These are phyloP conservation scores for Cornus florida DNA, from an alignment of 148 eudicot genomes.

Conservation along the genomic window DNA sequence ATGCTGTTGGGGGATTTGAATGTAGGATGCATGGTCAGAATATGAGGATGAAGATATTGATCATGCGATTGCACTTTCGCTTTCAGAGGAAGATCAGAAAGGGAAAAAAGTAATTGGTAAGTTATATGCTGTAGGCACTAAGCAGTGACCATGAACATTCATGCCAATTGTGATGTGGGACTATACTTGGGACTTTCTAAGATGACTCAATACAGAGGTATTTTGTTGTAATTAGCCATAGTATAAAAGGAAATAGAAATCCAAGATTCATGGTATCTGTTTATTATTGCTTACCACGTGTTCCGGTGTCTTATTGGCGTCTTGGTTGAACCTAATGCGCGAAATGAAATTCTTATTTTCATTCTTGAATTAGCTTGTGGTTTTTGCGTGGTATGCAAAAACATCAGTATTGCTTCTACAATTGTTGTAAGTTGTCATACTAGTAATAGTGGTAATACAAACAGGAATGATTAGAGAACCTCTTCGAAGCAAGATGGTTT, in stretches of 20 bases:
- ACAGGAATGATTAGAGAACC: not conserved
- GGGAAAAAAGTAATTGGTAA: slow-evolving; percentile 81
- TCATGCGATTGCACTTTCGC: slow-evolving; percentile 83
- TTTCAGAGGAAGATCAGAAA: slow-evolving; percentile 55
- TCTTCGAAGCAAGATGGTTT: not conserved
- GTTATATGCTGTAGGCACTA: slow-evolving; percentile 12
- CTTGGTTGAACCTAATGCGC: not conserved
- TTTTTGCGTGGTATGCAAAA: not conserved
- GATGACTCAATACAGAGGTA: not conserved
- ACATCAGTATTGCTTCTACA: not conserved
- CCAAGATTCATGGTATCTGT: not conserved
- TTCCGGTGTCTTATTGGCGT: too few species aligned
- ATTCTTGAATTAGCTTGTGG: not conserved
- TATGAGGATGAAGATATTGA: slow-evolving; percentile 77
- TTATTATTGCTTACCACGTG: not conserved
- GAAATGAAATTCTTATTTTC: not conserved
- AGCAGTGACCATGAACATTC: not conserved
- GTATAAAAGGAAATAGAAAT: too few species aligned
- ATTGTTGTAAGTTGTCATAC: not conserved
- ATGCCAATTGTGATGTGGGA: not conserved
- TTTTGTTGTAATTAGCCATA: too few species aligned
- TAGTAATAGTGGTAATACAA: not conserved
- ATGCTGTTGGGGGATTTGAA: slow-evolving; percentile 14
- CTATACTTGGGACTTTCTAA: not conserved
- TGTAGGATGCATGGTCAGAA: slow-evolving; percentile 73